Percentiles rank a stretch among this genome's conserved stretches.
These are phyloP conservation scores for Microcyclosporella mali DNA, from an alignment of 2,329 filamentous ascomycete species.

Conservation along the genomic window DNA sequence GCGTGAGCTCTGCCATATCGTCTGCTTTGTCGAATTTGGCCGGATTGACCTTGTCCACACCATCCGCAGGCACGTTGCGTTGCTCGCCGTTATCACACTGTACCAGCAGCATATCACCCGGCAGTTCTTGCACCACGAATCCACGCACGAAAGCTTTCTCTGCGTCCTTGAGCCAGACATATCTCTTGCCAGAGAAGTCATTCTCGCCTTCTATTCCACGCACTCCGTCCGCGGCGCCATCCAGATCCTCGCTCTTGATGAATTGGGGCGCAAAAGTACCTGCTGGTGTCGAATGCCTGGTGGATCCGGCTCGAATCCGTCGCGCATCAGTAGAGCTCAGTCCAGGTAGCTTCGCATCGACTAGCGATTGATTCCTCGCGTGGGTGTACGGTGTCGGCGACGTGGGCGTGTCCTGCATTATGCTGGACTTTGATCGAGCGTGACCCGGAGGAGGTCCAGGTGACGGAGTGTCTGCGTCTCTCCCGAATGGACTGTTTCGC, in stretches of 20 bases:
- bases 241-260: conserved; percentile 79
- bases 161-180: conserved; percentile 92
- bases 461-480: conserved; percentile 57
- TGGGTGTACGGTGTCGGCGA: conserved; percentile 46
- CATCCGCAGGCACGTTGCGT: conserved; percentile 77
- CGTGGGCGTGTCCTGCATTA: conserved; percentile 57
- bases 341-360: conserved; percentile 40
- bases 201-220: conserved; percentile 89
- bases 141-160: conserved; percentile 85
- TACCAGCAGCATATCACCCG: conserved; percentile 64
- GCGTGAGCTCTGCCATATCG: conserved; percentile 98
- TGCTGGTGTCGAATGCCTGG: conserved; percentile 57
- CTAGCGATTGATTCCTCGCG: conserved; percentile 60
- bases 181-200: conserved; percentile 96
- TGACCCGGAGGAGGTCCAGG: conserved; percentile 49
- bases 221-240: conserved; percentile 50
- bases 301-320: conserved; percentile 49
- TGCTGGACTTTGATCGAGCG: conserved; percentile 66
- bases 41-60: conserved; percentile 97
- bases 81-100: conserved; percentile 92
- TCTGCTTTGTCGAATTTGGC: conserved; percentile 99
- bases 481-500: conserved; percentile 74
- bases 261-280: conserved; percentile 94
- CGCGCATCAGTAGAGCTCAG: conserved; percentile 25
- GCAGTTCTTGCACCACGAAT: conserved; percentile 79